Evolutionary conservation across 2,329 filamentous ascomycete species (phyloP), one percentile per base, ranked within the genome.

Genomic region (Xylariaceae sp.): DNA sequence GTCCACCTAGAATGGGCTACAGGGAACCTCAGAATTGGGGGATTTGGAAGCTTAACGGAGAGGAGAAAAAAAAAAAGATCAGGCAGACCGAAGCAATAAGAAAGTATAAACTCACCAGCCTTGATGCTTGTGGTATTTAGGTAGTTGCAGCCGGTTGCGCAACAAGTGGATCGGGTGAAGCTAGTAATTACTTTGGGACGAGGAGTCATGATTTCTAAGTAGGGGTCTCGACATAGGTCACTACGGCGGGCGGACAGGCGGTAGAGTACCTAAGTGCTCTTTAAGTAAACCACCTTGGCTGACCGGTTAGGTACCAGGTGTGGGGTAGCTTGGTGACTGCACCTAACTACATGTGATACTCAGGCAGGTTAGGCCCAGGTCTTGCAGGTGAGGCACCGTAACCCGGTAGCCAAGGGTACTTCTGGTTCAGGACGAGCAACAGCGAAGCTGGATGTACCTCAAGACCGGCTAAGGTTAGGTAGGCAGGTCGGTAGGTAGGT

Each of bases 61-160:
- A n/a, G 45, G 19, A 12, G 9, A 43, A 34, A 7, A 32, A 46
- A 51, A 44, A 35, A 37, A 41, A 32, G 43, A 39, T 42, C 47
- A 44, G 41, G 41, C 19, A 43, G 27, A 8, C n/a, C 42, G 39
- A 60, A 53, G 48, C 34, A 51, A 50, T 27, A 26, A 52, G 51
- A 50, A 47, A 39, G 50, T 47, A 47, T 51, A 47, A 54, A 60
- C 56, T 55, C 34, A 56, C 58, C 56, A 39, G 53, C 56, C 41
- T 53, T 59, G 56, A 60, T 58, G 29, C 50, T 61, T 43, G 55
- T 60, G 35, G 59, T 57, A 39, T 53, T 55, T 50, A 59, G 35
- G 59, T 57, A 39, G 54, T 55, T 50, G 60, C 55, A 54, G 53
- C 56, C 58, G 60, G 60, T 57, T 59, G 58, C 60, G 56, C 58